Percentiles rank a stretch among this genome's conserved stretches.
Evolutionary conservation across 768 basidiomycete genomes (phyloP).

Genomic region (Sporobolomyces pararoseus): DNA sequence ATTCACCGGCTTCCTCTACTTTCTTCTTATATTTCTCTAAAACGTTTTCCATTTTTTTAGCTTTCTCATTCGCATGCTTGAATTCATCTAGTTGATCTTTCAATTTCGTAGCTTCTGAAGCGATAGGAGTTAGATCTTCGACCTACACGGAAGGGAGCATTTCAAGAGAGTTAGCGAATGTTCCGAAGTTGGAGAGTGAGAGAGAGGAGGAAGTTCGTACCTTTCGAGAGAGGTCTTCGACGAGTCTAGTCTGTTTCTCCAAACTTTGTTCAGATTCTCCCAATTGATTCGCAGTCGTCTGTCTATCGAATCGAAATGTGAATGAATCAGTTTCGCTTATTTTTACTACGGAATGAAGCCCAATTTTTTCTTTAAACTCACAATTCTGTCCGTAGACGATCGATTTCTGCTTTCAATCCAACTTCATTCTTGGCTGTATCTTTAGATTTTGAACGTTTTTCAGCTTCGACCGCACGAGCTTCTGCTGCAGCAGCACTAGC

Average conservation of each 20-base stretch:
- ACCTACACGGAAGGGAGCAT: constrained; percentile 47
- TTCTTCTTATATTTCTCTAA: constrained; percentile 99
- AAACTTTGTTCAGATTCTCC: constrained; percentile 75
- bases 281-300: constrained; percentile 75
- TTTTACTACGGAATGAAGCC: too few species aligned
- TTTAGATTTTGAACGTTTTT: background rate
- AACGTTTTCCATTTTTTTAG: constrained; percentile 92
- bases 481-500: constrained; percentile 1
- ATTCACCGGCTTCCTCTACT: constrained; percentile 84
- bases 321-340: too few species aligned
- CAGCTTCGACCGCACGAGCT: background rate
- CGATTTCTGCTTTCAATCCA: constrained; percentile 74
- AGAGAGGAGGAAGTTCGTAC: constrained; percentile 43
- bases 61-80: constrained; percentile 82
- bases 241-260: constrained; percentile 67
- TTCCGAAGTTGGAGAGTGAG: too few species aligned
- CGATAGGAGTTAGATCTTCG: constrained; percentile 72
- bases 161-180: too few species aligned
- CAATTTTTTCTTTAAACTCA: too few species aligned
- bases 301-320: constrained; percentile 61
- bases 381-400: constrained; percentile 75
- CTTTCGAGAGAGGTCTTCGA: constrained; percentile 70
- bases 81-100: constrained; percentile 96
- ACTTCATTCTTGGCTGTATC: constrained; percentile 1
- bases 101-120: constrained; percentile 70